These are phyloP conservation scores for Tuber umbilicatum DNA, from an alignment of 495 filamentous ascomycete species.

Conservation along the genomic window DNA sequence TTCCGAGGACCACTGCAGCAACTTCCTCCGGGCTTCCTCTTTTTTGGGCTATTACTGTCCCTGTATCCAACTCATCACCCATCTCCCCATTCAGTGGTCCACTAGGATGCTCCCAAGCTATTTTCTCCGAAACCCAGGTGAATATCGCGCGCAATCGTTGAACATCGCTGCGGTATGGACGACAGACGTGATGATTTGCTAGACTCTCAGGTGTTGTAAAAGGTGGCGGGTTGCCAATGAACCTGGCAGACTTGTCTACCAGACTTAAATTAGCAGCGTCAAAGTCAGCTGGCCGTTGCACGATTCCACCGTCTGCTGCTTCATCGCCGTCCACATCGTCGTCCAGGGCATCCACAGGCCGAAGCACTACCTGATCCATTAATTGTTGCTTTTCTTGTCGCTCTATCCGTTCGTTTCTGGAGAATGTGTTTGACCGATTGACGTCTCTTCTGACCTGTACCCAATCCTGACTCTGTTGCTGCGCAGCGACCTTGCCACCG, in stretches of 20 bases:
- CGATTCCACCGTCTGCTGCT: slow-evolving; percentile 71
- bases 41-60: slow-evolving; percentile 73
- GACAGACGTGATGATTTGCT: slow-evolving; percentile 85
- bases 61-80: slow-evolving; percentile 66
- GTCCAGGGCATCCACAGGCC: slow-evolving; percentile 78
- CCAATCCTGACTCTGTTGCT: slow-evolving; percentile 66
- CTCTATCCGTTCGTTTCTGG: slow-evolving; percentile 77
- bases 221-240: slow-evolving; percentile 81
- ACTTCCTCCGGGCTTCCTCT: slow-evolving; percentile 87
- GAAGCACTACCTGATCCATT: slow-evolving; percentile 81
- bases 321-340: slow-evolving; percentile 87
- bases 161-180: slow-evolving; percentile 90
- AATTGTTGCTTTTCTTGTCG: slow-evolving; percentile 88
- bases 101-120: slow-evolving; percentile 68
- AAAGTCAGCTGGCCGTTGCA: slow-evolving; percentile 79
- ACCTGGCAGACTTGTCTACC: slow-evolving; percentile 93
- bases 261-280: slow-evolving; percentile 66
- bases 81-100: slow-evolving; percentile 52
- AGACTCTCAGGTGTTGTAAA: slow-evolving; percentile 77
- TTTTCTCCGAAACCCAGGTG: slow-evolving; percentile 90
- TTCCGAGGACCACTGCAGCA: slow-evolving; percentile 78
- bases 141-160: slow-evolving; percentile 91
- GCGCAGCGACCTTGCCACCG: slow-evolving; percentile 45
- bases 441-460: slow-evolving; percentile 92
- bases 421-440: slow-evolving; percentile 87